These are phyloP conservation scores for Prillingera fragicola DNA, from an alignment of 1,284 basidiomycete species.

Conservation along the genomic window DNA sequence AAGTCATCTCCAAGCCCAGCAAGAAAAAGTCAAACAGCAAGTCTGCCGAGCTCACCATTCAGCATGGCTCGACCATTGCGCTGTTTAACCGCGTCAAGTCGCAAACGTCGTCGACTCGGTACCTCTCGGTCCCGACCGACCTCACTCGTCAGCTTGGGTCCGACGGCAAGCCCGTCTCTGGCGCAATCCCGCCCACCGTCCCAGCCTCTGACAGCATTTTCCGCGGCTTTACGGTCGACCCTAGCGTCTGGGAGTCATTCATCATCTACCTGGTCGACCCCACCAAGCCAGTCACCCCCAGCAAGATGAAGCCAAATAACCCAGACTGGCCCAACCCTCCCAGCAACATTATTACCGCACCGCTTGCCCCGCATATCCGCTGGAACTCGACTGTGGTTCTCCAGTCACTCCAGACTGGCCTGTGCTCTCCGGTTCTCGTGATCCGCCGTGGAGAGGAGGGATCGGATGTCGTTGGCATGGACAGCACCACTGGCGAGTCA, in stretches of 20 bases:
- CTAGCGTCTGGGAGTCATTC: conserved; percentile 65
- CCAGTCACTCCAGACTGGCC: conserved; percentile 88
- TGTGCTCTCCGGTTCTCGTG: conserved; percentile 85
- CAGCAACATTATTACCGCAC: conserved; percentile 62
- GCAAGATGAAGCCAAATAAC: conserved; percentile 66
- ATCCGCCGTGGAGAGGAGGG: conserved; percentile 89
- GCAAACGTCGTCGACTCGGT: conserved; percentile 91
- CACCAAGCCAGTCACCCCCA: conserved; percentile 65
- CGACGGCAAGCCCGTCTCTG: conserved; percentile 76
- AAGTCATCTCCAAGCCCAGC: conserved; percentile 92
- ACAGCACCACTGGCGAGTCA: conserved; percentile 27
- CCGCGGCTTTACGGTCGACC: conserved; percentile 49
- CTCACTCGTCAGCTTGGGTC: conserved; percentile 83
- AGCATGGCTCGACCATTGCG: conserved; percentile 91
- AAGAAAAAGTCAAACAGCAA: conserved; percentile 93
- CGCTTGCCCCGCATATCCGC: conserved; percentile 62
- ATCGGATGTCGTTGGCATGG: conserved; percentile 82
- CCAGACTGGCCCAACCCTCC: conserved; percentile 62
- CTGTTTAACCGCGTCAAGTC: conserved; percentile 90
- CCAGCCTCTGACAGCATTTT: conserved; percentile 19
- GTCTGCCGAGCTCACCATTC: conserved; percentile 86
- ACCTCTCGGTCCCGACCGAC: conserved; percentile 87
- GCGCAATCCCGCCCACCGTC: conserved; percentile 48
- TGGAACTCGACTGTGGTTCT: conserved; percentile 95
- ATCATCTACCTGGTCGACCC: conserved; percentile 74